phyloP scores from a whole-genome alignment of 2,329 filamentous ascomycete species.

The Fusarium pseudocircinatum region DNA sequence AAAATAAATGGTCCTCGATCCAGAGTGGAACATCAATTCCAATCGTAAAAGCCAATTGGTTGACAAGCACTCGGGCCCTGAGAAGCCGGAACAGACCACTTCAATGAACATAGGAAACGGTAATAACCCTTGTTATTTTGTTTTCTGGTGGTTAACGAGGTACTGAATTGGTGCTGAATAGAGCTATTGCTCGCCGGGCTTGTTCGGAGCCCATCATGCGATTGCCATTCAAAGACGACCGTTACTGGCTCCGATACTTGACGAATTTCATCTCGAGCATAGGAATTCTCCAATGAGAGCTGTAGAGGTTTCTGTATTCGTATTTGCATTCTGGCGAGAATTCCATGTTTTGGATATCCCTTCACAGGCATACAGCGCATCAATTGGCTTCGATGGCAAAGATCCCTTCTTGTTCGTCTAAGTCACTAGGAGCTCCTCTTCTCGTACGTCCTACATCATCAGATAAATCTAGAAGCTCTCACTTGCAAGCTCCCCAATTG shows the following conservation, averaged over 20 bases:
- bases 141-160: background rate
- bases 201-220: conserved; percentile 41
- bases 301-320: conserved; percentile 18
- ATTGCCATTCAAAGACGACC: conserved; percentile 36
- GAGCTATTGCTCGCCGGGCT: conserved; percentile 10
- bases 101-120: background rate
- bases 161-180: background rate
- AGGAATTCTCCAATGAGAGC: conserved; percentile 11
- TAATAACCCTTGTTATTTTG: background rate
- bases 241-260: conserved; percentile 30
- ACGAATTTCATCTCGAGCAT: conserved; percentile 13
- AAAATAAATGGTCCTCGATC: conserved; percentile 12
- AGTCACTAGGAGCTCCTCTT: background rate
- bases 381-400: background rate
- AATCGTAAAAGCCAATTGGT: conserved; percentile 13
- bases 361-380: background rate
- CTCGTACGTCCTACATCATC: conserved; percentile 30
- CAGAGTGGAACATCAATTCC: conserved; percentile 13
- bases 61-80: conserved; percentile 16
- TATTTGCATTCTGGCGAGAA: background rate
- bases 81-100: conserved; percentile 28
- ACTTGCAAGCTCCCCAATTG: conserved; percentile 22
- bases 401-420: background rate
- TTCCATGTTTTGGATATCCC: background rate
- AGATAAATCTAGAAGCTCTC: conserved; percentile 9